Evolutionary conservation across 495 filamentous ascomycete species (phyloP).

Genomic region (Aspergillus sparsus): DNA sequence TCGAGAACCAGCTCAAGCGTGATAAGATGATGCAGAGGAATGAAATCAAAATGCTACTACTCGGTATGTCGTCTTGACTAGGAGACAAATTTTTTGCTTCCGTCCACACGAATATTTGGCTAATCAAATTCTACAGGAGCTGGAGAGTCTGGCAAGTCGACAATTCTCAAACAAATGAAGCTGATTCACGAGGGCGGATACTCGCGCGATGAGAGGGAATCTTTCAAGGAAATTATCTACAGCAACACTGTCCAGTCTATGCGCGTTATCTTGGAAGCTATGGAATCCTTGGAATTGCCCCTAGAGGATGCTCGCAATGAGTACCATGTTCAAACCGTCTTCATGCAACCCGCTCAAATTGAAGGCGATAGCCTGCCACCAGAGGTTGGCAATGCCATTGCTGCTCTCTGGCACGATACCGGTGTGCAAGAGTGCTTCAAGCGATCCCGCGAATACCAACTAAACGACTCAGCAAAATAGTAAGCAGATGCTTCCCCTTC

Average conservation of each 20-base stretch:
- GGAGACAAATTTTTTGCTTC: neutral
- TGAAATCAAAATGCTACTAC: conserved; percentile 98
- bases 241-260: conserved; percentile 96
- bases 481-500: conserved; percentile 50
- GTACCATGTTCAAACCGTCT: conserved; percentile 93
- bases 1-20: conserved; percentile 94
- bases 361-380: conserved; percentile 92
- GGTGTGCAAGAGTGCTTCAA: conserved; percentile 96
- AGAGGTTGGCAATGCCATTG: conserved; percentile 92
- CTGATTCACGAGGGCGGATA: conserved; percentile 60
- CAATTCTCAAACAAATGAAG: conserved; percentile 99
- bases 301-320: conserved; percentile 84
- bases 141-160: conserved; percentile 99
- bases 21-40: conserved; percentile 96
- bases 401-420: conserved; percentile 88
- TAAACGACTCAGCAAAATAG: conserved; percentile 99
- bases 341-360: conserved; percentile 94
- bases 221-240: conserved; percentile 94
- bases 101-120: conserved; percentile 11
- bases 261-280: conserved; percentile 94
- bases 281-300: conserved; percentile 90
- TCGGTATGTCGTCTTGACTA: conserved; percentile 63
- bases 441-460: conserved; percentile 91
- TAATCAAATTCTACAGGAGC: conserved; percentile 63
- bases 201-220: conserved; percentile 58